Conservation (phyloP, 805 yeast genomes). For the Clavispora fructus region DNA sequence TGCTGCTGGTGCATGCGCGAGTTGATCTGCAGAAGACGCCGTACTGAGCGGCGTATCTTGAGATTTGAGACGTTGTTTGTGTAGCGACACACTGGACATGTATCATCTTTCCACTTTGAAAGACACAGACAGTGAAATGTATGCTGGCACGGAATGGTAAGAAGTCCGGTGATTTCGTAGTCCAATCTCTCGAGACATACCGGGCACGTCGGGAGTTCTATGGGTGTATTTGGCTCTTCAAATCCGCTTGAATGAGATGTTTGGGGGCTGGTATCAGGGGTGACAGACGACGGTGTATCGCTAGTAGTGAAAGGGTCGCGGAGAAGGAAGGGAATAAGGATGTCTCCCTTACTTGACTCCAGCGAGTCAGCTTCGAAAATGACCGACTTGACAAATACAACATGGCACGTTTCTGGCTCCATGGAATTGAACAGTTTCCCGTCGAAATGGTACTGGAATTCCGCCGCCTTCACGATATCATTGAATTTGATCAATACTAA, state of each 20-base stretch:
- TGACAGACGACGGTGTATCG: constrained; percentile 2
- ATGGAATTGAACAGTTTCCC: constrained; percentile 76
- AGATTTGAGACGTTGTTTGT: constrained; percentile 44
- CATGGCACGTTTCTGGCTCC: constrained; percentile 86
- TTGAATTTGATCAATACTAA: constrained; percentile 75
- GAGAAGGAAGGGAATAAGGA: constrained; percentile 57
- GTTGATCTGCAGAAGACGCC: constrained; percentile 29
- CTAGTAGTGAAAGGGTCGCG: constrained; percentile 64
- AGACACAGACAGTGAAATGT: constrained; percentile 88
- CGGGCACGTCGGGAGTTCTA: constrained; percentile 87
- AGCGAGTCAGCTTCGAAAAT: constrained; percentile 25
- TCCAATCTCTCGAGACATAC: constrained; percentile 90
- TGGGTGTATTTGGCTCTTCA: constrained; percentile 17
- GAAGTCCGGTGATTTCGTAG: constrained; percentile 67
- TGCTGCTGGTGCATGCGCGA: constrained; percentile 15
- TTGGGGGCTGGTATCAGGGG: constrained; percentile 1
- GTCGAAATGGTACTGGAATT: constrained; percentile 60
- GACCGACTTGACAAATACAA: constrained; percentile 61
- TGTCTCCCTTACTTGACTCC: constrained; percentile 11
- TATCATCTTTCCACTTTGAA: constrained; percentile 83
- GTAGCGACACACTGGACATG: constrained; percentile 88
- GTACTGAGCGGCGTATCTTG: constrained; percentile 26
- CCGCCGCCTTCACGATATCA: constrained; percentile 48
- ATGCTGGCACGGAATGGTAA: constrained; percentile 89
- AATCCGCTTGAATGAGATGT: constrained; percentile 2